Evolutionary conservation across 108 stramenopile genomes (phyloP).

Genomic region (Stephanodiscus minutulus): DNA sequence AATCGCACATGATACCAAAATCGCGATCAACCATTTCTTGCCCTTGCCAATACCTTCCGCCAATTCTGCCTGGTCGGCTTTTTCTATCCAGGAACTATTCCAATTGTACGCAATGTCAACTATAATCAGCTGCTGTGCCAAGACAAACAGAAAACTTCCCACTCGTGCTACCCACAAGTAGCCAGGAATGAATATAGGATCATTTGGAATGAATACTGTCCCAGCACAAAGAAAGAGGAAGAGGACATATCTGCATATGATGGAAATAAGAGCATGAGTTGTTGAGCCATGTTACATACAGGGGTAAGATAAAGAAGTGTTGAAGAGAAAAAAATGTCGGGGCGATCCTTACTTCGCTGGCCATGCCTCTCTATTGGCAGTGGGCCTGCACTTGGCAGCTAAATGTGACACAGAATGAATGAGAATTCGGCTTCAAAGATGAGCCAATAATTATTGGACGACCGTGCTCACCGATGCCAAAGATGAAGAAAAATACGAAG

Average conservation of each 20-base stretch:
- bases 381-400: constrained; percentile 62
- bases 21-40: constrained; percentile 80
- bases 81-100: constrained; percentile 87
- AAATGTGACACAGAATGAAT: background rate
- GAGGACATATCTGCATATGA: constrained; percentile 49
- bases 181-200: constrained; percentile 67
- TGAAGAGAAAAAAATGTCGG: background rate
- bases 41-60: constrained; percentile 70
- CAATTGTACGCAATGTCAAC: constrained; percentile 88
- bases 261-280: background rate
- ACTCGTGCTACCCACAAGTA: constrained; percentile 75
- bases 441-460: background rate
- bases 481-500: constrained; percentile 68
- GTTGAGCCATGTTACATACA: background rate
- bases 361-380: constrained; percentile 85
- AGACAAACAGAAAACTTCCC: constrained; percentile 72
- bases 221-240: constrained; percentile 65
- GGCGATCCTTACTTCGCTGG: constrained; percentile 57
- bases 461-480: constrained; percentile 50
- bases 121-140: constrained; percentile 82
- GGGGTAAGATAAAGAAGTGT: background rate
- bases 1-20: constrained; percentile 68
- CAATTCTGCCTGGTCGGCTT: constrained; percentile 66
- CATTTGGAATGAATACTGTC: constrained; percentile 79
- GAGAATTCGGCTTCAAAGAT: background rate